These are phyloP conservation scores for Yamadazyma triangularis DNA, from an alignment of 1,139 yeast genomes.

Conservation along the genomic window DNA sequence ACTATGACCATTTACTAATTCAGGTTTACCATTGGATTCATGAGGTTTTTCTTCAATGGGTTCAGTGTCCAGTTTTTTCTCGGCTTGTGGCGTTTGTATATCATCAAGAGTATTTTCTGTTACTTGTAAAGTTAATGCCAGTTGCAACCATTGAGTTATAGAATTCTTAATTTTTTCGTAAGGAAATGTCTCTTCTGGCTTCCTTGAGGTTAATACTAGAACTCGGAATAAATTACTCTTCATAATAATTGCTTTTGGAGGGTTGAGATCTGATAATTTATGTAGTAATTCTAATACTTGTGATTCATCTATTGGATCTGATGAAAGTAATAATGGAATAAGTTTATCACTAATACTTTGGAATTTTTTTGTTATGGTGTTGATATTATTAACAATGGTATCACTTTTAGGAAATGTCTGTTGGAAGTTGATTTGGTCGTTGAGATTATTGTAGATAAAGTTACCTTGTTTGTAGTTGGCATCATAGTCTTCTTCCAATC, in stretches of 20 bases:
- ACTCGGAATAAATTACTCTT: background rate
- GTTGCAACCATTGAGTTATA: too few species aligned
- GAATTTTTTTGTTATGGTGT: slow-evolving; percentile 14
- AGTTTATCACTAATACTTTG: slow-evolving; percentile 16
- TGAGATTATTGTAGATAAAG: slow-evolving; percentile 30
- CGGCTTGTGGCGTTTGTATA: too few species aligned
- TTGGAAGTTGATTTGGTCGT: slow-evolving; percentile 25
- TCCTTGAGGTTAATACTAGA: too few species aligned
- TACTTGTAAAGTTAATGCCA: too few species aligned
- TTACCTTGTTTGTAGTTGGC: slow-evolving; percentile 25
- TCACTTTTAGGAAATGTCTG: slow-evolving; percentile 21
- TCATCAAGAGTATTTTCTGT: too few species aligned
- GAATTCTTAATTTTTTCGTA: too few species aligned
- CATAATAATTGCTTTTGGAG: background rate
- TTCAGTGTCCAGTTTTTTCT: too few species aligned
- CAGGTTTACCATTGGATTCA: too few species aligned
- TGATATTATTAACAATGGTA: slow-evolving; percentile 16
- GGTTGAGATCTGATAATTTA: background rate
- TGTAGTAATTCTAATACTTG: background rate
- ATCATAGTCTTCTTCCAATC: slow-evolving; percentile 27
- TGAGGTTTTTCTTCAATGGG: too few species aligned
- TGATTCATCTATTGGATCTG: too few species aligned
- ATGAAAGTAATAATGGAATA: slow-evolving; percentile 13
- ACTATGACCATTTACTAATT: too few species aligned
- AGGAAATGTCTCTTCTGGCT: too few species aligned